Percentiles rank a stretch among this genome's conserved stretches.
These are phyloP conservation scores for maize (Zea mays) DNA, from an alignment of 176 grass and related monocot genomes.

Conservation along the genomic window Zm-B73-REFERENCE-NAM-5.0 NC_050096.1:167985501-167986000, in stretches of 20 bases:
- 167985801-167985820: not conserved
- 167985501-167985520: no score
- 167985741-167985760: not conserved
- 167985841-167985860: not conserved
- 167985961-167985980: not conserved
- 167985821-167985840: not conserved
- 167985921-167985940: constrained; percentile 21
- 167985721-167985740: not conserved
- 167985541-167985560: no score
- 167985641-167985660: no score
- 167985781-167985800: not conserved
- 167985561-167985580: no score
- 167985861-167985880: not conserved
- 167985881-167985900: not conserved
- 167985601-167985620: no score
- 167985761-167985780: not conserved
- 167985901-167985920: not conserved
- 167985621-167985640: no score
- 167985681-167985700: no score
- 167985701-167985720: not conserved
- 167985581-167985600: no score
- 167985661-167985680: no score
- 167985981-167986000: not conserved
- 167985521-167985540: no score
- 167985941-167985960: not conserved